These are phyloP conservation scores for Rasamsonia emersonii DNA, from an alignment of 2,329 filamentous ascomycete genomes.

Conservation along the genomic window DNA sequence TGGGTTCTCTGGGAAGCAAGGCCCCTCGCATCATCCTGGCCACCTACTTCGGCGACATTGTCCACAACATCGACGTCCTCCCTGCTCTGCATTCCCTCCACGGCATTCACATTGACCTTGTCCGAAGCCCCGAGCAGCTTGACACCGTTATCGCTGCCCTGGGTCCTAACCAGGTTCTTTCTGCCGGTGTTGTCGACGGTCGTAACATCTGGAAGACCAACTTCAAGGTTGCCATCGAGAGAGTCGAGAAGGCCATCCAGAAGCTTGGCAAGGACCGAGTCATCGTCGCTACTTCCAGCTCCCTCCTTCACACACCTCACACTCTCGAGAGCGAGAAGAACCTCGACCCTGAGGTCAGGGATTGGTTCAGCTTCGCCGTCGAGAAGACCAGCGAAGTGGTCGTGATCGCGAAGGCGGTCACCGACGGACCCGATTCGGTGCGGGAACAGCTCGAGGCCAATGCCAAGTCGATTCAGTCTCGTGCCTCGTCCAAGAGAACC, in stretches of 20 bases:
- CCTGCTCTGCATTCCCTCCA: conserved; percentile 64
- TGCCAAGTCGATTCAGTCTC: conserved; percentile 84
- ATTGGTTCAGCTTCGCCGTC: conserved; percentile 97
- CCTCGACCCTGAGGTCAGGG: conserved; percentile 81
- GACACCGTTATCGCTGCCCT: conserved; percentile 74
- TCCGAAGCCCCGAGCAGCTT: conserved; percentile 97
- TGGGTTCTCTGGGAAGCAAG: conserved; percentile 60
- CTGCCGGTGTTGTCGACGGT: conserved; percentile 92
- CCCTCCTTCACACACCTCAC: conserved; percentile 96
- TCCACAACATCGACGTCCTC: conserved; percentile 94
- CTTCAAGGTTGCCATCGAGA: conserved; percentile 90
- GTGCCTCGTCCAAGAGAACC: conserved; percentile 85
- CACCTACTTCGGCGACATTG: conserved; percentile 98
- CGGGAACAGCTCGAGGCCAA: conserved; percentile 89
- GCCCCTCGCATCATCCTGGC: conserved; percentile 84
- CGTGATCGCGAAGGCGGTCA: conserved; percentile 93
- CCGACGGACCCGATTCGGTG: conserved; percentile 79
- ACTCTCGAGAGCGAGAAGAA: conserved; percentile 98
- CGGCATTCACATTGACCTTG: conserved; percentile 88
- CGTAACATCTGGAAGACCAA: conserved; percentile 99
- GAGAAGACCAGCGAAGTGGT: conserved; percentile 91
- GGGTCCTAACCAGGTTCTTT: conserved; percentile 81
- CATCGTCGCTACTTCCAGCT: conserved; percentile 92
- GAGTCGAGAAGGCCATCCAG: conserved; percentile 80
- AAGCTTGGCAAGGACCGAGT: conserved; percentile 97